phyloP scores from a whole-genome alignment of 371 early-diverging fungal genomes.

The Mortierella sp. region DNA sequence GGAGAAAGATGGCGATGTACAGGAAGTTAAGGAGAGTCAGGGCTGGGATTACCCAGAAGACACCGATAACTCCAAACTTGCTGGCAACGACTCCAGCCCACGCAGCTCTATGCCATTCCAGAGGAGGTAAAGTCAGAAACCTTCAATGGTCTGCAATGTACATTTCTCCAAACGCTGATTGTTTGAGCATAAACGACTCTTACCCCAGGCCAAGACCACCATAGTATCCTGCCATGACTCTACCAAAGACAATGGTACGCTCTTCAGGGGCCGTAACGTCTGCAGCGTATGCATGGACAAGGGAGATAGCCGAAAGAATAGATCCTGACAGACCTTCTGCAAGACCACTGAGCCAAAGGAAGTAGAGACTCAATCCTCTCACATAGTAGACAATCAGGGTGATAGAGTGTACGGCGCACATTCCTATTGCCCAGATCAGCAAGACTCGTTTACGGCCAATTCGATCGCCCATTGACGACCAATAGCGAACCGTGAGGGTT shows the following conservation, averaged over 20 bases:
- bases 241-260: conserved; percentile 42
- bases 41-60: conserved; percentile 21
- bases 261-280: conserved; percentile 26
- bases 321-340: conserved; percentile 26
- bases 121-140: background rate
- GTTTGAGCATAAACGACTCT: background rate
- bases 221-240: conserved; percentile 22
- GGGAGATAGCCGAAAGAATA: conserved; percentile 5
- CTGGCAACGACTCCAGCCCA: conserved; percentile 13
- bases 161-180: too few species aligned
- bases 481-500: conserved; percentile 28
- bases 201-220: conserved; percentile 40
- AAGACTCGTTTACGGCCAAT: conserved; percentile 26
- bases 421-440: conserved; percentile 10
- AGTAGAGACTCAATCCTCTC: conserved; percentile 18
- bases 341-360: conserved; percentile 18
- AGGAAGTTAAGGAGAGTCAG: conserved; percentile 1
- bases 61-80: conserved; percentile 12
- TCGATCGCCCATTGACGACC: conserved; percentile 28
- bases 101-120: conserved; percentile 12
- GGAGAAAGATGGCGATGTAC: conserved; percentile 17
- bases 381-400: conserved; percentile 14
- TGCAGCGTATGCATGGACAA: conserved; percentile 27
- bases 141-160: background rate
- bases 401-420: background rate